Base-by-base conservation (phyloP, 306 rosid species). In the Quillaja saponaria region DNA sequence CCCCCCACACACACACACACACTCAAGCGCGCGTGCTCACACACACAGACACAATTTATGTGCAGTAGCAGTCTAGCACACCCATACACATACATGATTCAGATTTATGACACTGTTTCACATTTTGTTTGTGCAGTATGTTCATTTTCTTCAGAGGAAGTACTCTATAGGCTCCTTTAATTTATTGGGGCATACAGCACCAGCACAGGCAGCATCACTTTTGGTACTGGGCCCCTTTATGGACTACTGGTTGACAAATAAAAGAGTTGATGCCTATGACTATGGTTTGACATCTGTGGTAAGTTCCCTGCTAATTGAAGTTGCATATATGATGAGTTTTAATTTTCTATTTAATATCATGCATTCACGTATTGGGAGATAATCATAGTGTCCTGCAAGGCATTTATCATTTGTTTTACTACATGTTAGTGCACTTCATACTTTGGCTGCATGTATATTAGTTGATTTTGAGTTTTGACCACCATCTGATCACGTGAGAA, bases 91-190 rank as follows among this genome's bases (percentile, higher is more conserved):
- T 25, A 2, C 45, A 42, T 45, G 12, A 34, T 57, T 71, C 53
- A 58, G 45, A 45, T 55, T 41, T 40, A 15, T 54, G 62, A 70
- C 49, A 19, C 61, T 71, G 25, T 37, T 56, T 31, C 49, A 16
- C 54, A 19, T 71, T 64, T 55, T 44, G 37, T 55, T 50, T 76
- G 38, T 74, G 81, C 79, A 87, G 96, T 82, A 78, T 71, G 91
- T 87, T 49, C 91, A 84, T 76, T 78, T 59, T 61, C 91, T 87
- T 50, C 95, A 84, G 78, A 73, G 84, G 63, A 87, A 84, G 68
- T 81, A 87, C 63, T 82, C 95, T 50, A 85, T 87, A 40, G 86
- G 95, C 51, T 87, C 95, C 9, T 87, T 87, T 77, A 80, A 85
- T 62, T 75, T 87, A 73, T 57, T 87, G 78, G 85, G 89, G 58